A percentile compares a stretch with the other conserved stretches of the same genome.
These are phyloP conservation scores for Gynandropsis gynandra DNA, from an alignment of 345 rosid species.

Conservation along the genomic window DNA sequence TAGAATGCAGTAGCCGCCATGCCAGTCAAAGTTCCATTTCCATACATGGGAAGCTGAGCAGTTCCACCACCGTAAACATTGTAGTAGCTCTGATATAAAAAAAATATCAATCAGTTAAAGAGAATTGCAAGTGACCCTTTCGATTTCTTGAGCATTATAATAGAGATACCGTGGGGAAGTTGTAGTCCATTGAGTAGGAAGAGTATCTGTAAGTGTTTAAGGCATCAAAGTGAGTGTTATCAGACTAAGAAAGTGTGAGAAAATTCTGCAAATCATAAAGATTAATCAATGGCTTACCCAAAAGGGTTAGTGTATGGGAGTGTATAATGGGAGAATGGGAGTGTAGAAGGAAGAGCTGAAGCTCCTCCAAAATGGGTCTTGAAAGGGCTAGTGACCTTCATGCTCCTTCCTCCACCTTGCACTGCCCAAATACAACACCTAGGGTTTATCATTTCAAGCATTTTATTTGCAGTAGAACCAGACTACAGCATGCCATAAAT, in stretches of 20 bases:
- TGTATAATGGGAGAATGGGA: constrained; percentile 92
- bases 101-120: not conserved
- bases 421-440: constrained; percentile 15
- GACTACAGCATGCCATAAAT: too few relatives aligned
- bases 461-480: not conserved
- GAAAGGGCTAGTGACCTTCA: constrained; percentile 63
- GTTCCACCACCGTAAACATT: constrained; percentile 71
- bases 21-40: constrained; percentile 57
- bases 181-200: constrained; percentile 77
- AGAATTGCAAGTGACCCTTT: not conserved
- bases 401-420: constrained; percentile 47
- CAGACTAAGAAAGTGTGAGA: constrained; percentile 8
- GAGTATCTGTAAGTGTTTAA: constrained; percentile 56
- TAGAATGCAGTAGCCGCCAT: constrained; percentile 59
- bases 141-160: not conserved
- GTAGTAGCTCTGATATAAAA: constrained; percentile 61
- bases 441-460: not conserved
- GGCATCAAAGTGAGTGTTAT: constrained; percentile 15
- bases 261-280: not conserved
- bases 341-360: constrained; percentile 67
- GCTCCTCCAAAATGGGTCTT: constrained; percentile 66
- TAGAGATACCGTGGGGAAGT: constrained; percentile 66
- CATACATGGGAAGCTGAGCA: constrained; percentile 70
- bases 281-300: constrained; percentile 38
- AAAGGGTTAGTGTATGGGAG: constrained; percentile 64